Conservation (phyloP, 192 early-diverging fungal genomes). For the Allomyces macrogynus region DNA sequence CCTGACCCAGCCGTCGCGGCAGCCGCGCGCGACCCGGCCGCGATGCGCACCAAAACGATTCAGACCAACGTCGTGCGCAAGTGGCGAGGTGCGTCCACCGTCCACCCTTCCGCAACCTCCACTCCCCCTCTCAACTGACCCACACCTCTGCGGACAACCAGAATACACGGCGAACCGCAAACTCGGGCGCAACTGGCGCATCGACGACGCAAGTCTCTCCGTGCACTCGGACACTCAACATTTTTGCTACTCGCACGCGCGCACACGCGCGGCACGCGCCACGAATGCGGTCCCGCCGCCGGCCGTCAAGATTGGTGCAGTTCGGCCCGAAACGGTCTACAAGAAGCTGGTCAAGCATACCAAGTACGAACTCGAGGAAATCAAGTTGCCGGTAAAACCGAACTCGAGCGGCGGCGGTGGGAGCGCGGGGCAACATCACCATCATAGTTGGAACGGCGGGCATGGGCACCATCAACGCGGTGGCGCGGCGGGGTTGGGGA, state of each 20-base stretch:
- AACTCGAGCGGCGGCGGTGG: background rate
- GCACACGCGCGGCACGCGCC: background rate
- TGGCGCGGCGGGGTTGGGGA: too few relatives aligned
- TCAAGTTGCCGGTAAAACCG: background rate
- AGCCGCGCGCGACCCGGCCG: too few relatives aligned
- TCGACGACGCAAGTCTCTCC: background rate
- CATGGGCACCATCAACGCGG: too few relatives aligned
- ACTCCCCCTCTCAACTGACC: background rate
- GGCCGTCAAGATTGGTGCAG: background rate
- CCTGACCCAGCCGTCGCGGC: background rate
- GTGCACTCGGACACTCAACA: background rate
- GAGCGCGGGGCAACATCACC: too few relatives aligned
- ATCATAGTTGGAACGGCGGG: too few relatives aligned
- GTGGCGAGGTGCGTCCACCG: background rate
- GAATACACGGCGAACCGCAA: background rate
- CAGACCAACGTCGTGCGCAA: background rate
- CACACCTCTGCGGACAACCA: background rate
- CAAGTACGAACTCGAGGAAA: background rate
- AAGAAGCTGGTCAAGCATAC: background rate
- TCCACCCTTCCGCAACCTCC: background rate
- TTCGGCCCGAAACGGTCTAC: background rate
- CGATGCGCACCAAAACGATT: background rate
- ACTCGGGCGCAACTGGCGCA: background rate
- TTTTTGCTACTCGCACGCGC: background rate
- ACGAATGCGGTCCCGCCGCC: background rate